Evolutionary conservation across 306 rosid species (phyloP).

Genomic region (Pterocarpus macrocarpus): DNA sequence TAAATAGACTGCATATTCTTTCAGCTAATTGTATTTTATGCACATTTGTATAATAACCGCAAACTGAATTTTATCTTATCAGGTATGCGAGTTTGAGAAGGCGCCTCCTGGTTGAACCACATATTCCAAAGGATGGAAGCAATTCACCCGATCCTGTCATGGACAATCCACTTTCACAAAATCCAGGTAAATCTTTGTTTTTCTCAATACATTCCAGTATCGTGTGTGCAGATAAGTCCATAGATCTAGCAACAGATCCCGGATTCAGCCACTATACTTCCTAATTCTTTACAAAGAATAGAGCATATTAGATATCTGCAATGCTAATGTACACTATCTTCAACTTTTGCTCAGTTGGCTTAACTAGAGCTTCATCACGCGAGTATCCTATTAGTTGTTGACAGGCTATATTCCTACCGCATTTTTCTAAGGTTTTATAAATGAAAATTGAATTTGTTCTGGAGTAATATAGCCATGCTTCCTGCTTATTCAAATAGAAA

Average conservation of each 20-base stretch:
- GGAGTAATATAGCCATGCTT: not conserved
- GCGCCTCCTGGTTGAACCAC: slow-evolving; percentile 89
- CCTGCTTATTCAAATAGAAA: slow-evolving; percentile 23
- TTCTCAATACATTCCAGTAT: slow-evolving; percentile 19
- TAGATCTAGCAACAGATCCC: slow-evolving; percentile 14
- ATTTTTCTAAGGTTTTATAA: not conserved
- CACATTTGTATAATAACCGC: not conserved
- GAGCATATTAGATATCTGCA: slow-evolving; percentile 27
- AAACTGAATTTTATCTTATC: slow-evolving; percentile 31
- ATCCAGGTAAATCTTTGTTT: slow-evolving; percentile 74
- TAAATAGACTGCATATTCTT: not conserved
- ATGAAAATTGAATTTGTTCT: not conserved
- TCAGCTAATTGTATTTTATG: slow-evolving; percentile 17
- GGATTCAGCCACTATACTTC: slow-evolving; percentile 22
- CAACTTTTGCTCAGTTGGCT: slow-evolving; percentile 23
- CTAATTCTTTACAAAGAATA: not conserved
- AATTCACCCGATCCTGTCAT: slow-evolving; percentile 69
- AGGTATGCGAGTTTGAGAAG: slow-evolving; percentile 95
- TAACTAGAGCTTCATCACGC: not conserved
- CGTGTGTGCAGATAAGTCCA: not conserved
- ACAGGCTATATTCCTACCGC: not conserved
- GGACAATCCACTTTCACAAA: slow-evolving; percentile 96
- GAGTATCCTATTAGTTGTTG: not conserved
- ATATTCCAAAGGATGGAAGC: slow-evolving; percentile 73
- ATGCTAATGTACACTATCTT: slow-evolving; percentile 15